A percentile compares a stretch with the other conserved stretches of the same genome.
Evolutionary conservation across 2,329 filamentous ascomycete species (phyloP).

Genomic region (Colletotrichum gloeosporioides): DNA sequence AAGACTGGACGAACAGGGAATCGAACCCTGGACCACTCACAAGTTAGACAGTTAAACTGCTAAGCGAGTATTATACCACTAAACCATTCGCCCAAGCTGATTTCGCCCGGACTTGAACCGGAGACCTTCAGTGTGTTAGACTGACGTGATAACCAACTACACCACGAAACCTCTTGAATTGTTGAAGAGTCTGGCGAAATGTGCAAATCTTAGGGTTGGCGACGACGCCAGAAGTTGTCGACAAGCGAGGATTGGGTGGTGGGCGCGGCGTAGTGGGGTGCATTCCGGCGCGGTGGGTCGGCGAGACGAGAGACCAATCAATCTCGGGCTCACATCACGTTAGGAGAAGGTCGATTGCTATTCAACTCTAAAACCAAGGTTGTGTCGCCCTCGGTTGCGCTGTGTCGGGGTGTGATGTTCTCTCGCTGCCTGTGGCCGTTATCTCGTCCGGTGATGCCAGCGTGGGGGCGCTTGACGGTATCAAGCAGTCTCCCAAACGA

Average conservation of each 20-base stretch:
- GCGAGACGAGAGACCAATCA: neutral
- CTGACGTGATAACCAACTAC: conserved; percentile 55
- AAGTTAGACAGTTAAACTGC: neutral
- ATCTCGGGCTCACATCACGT: neutral
- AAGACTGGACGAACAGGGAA: conserved; percentile 19
- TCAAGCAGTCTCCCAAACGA: neutral
- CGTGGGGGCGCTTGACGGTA: neutral
- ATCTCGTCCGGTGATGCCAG: neutral
- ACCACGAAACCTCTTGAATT: conserved; percentile 26
- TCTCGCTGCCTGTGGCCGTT: neutral
- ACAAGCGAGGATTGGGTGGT: neutral
- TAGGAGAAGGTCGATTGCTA: neutral
- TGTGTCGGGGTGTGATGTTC: neutral
- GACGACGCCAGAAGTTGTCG: neutral
- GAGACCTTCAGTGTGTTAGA: conserved; percentile 40
- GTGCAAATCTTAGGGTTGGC: neutral
- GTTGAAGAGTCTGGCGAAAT: fast-evolving
- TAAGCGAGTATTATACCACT: conserved; percentile 23
- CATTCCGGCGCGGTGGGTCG: conserved; percentile 7
- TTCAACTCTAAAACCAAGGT: neutral
- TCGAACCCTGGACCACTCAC: conserved; percentile 22
- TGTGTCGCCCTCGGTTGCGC: neutral
- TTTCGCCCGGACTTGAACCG: conserved; percentile 23
- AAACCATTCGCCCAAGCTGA: conserved; percentile 19
- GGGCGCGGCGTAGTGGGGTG: neutral